Conservation (phyloP, 225 moss, liverwort and hornwort genomes). For the Lunularia cruciata region DNA sequence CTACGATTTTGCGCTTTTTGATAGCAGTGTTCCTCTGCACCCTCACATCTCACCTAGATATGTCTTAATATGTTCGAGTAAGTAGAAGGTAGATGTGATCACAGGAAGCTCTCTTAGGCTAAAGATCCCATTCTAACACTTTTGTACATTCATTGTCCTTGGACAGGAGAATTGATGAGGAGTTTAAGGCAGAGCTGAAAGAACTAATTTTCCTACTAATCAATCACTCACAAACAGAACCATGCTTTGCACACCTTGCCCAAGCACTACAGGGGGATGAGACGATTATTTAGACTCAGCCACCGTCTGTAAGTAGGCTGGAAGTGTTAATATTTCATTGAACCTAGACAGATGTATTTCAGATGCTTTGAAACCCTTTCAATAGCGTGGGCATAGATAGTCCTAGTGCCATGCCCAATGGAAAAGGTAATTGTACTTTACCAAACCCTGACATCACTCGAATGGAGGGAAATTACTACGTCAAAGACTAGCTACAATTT, state of each 20-base stretch:
- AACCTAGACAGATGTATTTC: background rate
- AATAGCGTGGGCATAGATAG: conserved; percentile 6
- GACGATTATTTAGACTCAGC: conserved; percentile 39
- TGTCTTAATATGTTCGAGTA: no score
- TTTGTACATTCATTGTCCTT: conserved; percentile 11
- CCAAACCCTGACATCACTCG: background rate
- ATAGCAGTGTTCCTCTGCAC: no score
- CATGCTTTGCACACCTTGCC: conserved; percentile 94
- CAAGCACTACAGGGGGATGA: conserved; percentile 91
- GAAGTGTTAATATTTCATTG: conserved; percentile 11
- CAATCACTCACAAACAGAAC: conserved; percentile 85
- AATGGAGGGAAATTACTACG: background rate
- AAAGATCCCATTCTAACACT: background rate
- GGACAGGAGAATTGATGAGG: conserved; percentile 79
- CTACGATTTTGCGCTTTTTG: no score
- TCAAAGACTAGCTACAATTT: background rate
- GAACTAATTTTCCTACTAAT: conserved; percentile 81
- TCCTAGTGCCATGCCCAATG: background rate
- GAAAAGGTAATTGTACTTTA: conserved; percentile 15
- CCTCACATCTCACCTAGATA: no score
- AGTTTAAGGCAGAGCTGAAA: conserved; percentile 88
- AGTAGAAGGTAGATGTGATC: no score
- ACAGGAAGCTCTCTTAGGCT: no score
- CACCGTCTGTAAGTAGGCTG: conserved; percentile 7
- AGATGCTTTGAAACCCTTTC: conserved; percentile 8